These are phyloP conservation scores for Phytophthora nicotianae DNA, from an alignment of 352 stramenopile species.

Conservation along the genomic window DNA sequence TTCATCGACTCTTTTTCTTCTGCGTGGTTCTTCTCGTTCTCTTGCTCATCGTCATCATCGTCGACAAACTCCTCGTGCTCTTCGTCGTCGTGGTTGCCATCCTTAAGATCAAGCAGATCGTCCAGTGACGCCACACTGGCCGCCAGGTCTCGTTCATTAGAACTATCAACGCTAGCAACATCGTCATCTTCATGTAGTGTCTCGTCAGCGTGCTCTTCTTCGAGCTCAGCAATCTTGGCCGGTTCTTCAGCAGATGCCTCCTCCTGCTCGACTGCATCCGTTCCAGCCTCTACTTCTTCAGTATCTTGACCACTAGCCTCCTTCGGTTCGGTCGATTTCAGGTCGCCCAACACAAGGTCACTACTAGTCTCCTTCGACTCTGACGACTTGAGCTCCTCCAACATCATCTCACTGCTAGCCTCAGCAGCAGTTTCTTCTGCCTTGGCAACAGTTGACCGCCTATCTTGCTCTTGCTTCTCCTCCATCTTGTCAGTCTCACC, in stretches of 20 bases:
- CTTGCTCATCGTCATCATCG: slow-evolving; percentile 26
- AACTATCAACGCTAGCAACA: slow-evolving; percentile 22
- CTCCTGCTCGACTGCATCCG: slow-evolving; percentile 4
- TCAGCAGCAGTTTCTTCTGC: slow-evolving; percentile 9
- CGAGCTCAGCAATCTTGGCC: slow-evolving; percentile 3
- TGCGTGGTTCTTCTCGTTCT: slow-evolving; percentile 3
- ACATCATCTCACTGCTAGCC: slow-evolving; percentile 3
- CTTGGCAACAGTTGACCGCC: slow-evolving; percentile 3
- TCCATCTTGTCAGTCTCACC: slow-evolving; percentile 20
- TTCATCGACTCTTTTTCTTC: slow-evolving; percentile 25
- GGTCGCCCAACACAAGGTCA: slow-evolving; percentile 12
- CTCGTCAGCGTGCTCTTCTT: slow-evolving; percentile 17
- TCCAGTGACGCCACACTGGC: slow-evolving; percentile 37
- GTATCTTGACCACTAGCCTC: slow-evolving; percentile 6
- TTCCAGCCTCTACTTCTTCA: background rate
- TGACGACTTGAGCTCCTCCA: slow-evolving; percentile 8
- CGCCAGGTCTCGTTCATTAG: slow-evolving; percentile 35
- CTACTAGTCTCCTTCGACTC: slow-evolving; percentile 9
- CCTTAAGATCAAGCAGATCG: slow-evolving; percentile 36
- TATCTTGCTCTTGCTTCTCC: slow-evolving; percentile 21
- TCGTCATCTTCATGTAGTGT: slow-evolving; percentile 21
- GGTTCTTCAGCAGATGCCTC: slow-evolving; percentile 1
- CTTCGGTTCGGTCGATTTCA: slow-evolving; percentile 6
- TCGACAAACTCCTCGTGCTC: slow-evolving; percentile 36
- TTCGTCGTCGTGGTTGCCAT: slow-evolving; percentile 24